Evolutionary conservation across 179 eudicot species (phyloP).

Genomic region (Beta lomatogona): DNA sequence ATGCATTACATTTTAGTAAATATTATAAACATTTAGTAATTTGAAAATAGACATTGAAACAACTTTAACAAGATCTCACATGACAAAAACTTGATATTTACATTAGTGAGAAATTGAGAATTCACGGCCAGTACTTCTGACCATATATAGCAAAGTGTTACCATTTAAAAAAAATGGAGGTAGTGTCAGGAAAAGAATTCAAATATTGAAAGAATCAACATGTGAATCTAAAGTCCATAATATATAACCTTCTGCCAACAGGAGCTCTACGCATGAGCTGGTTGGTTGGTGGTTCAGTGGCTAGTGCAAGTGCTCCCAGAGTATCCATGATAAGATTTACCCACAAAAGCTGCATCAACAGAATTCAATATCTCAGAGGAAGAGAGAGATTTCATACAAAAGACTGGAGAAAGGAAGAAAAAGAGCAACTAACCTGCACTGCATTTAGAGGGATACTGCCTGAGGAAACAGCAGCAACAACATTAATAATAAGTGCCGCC

Average conservation of each 20-base stretch:
- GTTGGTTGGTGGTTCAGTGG: conserved; percentile 97
- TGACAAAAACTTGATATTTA: too few species aligned
- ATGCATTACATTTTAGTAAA: too few species aligned
- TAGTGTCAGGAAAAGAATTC: too few species aligned
- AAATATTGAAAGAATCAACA: background rate
- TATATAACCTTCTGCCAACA: conserved; percentile 80
- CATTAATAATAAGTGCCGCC: conserved; percentile 88
- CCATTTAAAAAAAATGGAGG: too few species aligned
- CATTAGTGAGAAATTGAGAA: too few species aligned
- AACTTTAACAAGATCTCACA: too few species aligned
- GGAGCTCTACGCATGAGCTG: conserved; percentile 87
- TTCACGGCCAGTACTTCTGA: too few species aligned
- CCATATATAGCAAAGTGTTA: too few species aligned
- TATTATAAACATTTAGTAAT: too few species aligned
- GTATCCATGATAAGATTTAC: conserved; percentile 98
- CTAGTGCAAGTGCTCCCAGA: conserved; percentile 93
- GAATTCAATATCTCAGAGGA: background rate
- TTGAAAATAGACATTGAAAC: too few species aligned
- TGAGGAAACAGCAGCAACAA: conserved; percentile 82
- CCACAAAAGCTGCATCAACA: conserved; percentile 76
- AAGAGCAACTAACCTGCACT: conserved; percentile 61
- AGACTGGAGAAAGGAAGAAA: conserved; percentile 10
- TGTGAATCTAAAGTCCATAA: background rate
- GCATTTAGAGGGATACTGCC: conserved; percentile 88
- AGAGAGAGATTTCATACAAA: background rate